Percentiles rank a stretch among this genome's conserved stretches.
These are phyloP conservation scores for Amanita fuliginea DNA, from an alignment of 768 basidiomycete species.

Conservation along the genomic window DNA sequence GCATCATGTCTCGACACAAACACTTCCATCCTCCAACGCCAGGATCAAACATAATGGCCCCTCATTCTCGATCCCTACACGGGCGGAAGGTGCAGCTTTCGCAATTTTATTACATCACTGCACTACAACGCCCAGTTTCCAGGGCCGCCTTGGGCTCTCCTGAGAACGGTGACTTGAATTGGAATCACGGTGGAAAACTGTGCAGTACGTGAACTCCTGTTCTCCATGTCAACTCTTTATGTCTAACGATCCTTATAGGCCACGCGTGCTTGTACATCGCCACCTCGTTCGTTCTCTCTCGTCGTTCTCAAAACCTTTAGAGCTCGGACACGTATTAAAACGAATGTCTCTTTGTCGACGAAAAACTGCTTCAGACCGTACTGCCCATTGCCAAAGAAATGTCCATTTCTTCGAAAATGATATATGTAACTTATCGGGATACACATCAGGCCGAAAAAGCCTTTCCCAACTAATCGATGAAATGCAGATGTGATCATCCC, in stretches of 20 bases:
- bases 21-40: slow-evolving; percentile 41
- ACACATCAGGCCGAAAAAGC: slow-evolving; percentile 25
- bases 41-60: slow-evolving; percentile 44
- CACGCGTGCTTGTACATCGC: slow-evolving; percentile 21
- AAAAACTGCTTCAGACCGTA: slow-evolving; percentile 17
- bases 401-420: slow-evolving; percentile 27
- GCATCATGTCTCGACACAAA: slow-evolving; percentile 40
- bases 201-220: slow-evolving; percentile 29
- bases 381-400: slow-evolving; percentile 23
- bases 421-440: slow-evolving; percentile 41
- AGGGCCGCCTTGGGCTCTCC: slow-evolving; percentile 48
- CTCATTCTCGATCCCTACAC: slow-evolving; percentile 46
- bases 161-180: slow-evolving; percentile 43
- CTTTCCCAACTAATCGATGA: slow-evolving; percentile 33
- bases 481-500: slow-evolving; percentile 25
- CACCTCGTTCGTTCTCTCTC: slow-evolving; percentile 23
- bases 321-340: slow-evolving; percentile 23
- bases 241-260: slow-evolving; percentile 12
- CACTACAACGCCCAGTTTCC: slow-evolving; percentile 28
- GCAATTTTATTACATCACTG: slow-evolving; percentile 45
- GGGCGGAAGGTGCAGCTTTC: slow-evolving; percentile 31
- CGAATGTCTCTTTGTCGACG: slow-evolving; percentile 26
- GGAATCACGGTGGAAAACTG: slow-evolving; percentile 65
- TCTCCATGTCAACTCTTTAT: neutral
- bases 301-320: slow-evolving; percentile 25